Evolutionary conservation across 1,284 basidiomycete genomes (phyloP).

Genomic region (Anthracocystis walkeri): DNA sequence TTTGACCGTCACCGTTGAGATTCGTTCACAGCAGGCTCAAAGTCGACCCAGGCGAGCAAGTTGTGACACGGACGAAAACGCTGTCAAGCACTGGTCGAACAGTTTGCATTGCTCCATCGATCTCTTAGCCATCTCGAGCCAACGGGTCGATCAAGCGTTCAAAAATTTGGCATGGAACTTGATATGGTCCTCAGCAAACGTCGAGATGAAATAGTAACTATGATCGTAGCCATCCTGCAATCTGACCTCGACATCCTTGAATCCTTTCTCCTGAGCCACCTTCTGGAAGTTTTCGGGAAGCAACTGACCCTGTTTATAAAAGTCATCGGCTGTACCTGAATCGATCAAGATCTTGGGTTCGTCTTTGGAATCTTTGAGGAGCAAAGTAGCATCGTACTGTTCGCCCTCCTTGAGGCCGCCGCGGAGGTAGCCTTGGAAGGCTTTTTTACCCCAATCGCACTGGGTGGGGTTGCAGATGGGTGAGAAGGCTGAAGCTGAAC

Average conservation of each 20-base stretch:
- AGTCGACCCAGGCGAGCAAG: neutral
- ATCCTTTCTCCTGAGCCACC: conserved; percentile 79
- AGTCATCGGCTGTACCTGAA: conserved; percentile 82
- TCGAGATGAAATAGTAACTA: conserved; percentile 75
- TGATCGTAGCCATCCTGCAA: conserved; percentile 93
- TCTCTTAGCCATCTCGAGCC: neutral
- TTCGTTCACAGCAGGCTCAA: too few relatives aligned
- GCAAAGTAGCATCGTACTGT: conserved; percentile 85
- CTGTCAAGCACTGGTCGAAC: too few relatives aligned
- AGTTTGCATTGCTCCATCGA: neutral
- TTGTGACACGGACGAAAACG: neutral
- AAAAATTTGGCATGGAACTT: conserved; percentile 66
- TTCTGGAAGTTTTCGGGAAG: conserved; percentile 87
- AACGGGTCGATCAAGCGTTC: conserved; percentile 17
- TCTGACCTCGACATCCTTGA: conserved; percentile 81
- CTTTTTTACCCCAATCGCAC: conserved; percentile 92
- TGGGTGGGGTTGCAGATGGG: conserved; percentile 90
- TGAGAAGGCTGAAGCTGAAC: conserved; percentile 91
- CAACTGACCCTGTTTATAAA: conserved; percentile 85
- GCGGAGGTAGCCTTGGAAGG: conserved; percentile 86
- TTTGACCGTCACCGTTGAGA: too few relatives aligned
- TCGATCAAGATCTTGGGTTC: conserved; percentile 67
- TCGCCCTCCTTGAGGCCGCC: conserved; percentile 80
- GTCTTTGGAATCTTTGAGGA: conserved; percentile 78
- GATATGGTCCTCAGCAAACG: conserved; percentile 73